Conservation (phyloP, 441 rosid species). For the Macaranga tanarius region DNA sequence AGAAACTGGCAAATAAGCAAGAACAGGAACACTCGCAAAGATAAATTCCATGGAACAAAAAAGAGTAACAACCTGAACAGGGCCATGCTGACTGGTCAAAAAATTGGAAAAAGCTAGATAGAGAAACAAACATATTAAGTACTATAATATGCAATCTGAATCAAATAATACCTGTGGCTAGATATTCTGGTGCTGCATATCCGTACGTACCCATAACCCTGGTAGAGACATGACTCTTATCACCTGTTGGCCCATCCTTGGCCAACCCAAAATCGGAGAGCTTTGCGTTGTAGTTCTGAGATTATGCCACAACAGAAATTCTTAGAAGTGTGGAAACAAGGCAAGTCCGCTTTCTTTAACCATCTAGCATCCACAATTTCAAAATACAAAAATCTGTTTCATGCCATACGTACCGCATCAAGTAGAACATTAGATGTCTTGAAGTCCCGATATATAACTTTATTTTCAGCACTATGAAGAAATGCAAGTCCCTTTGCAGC, state of each 20-base stretch:
- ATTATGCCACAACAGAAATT: slow-evolving; percentile 20
- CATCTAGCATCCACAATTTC: neutral
- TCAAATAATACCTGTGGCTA: slow-evolving; percentile 59
- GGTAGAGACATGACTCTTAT: slow-evolving; percentile 83
- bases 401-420: slow-evolving; percentile 55
- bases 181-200: slow-evolving; percentile 91
- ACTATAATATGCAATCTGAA: neutral
- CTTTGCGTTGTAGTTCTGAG: slow-evolving; percentile 80
- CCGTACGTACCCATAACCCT: slow-evolving; percentile 89
- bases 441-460: slow-evolving; percentile 83
- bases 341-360: neutral
- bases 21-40: neutral
- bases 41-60: neutral
- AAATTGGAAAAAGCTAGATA: neutral
- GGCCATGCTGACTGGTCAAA: neutral
- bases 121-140: slow-evolving; percentile 3
- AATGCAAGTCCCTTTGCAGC: slow-evolving; percentile 93
- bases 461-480: slow-evolving; percentile 69
- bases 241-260: slow-evolving; percentile 90
- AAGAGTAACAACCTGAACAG: neutral
- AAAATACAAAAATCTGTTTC: slow-evolving; percentile 5
- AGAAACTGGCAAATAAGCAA: neutral
- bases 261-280: slow-evolving; percentile 96
- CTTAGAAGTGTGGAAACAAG: neutral
- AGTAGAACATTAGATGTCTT: slow-evolving; percentile 82